A percentile compares a stretch with the other conserved stretches of the same genome.
These are phyloP conservation scores for Lasiodiplodia hormozganensis DNA, from an alignment of 2,329 filamentous ascomycete species.

Conservation along the genomic window DNA sequence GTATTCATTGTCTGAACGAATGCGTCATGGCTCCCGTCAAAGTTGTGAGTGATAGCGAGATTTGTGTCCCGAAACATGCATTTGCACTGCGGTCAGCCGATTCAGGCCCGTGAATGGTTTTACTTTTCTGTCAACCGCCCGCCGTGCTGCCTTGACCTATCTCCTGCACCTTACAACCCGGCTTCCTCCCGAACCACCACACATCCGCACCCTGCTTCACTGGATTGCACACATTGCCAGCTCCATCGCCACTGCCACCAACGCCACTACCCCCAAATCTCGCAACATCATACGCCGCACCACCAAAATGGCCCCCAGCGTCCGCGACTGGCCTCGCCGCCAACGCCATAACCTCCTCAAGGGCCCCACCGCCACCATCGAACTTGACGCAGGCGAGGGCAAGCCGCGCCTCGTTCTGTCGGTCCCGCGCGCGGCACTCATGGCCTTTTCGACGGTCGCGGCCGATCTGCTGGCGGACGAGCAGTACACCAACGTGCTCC, in stretches of 20 bases:
- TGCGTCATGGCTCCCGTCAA: background rate
- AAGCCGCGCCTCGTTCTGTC: background rate
- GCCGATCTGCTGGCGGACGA: background rate
- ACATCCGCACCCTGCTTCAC: too few relatives aligned
- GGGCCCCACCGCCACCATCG: slow-evolving; percentile 13
- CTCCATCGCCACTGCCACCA: background rate
- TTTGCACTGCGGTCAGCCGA: slow-evolving; percentile 1
- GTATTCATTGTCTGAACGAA: background rate
- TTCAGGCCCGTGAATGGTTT: background rate
- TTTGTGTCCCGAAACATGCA: background rate
- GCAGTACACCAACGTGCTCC: slow-evolving; percentile 12
- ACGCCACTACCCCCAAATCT: background rate
- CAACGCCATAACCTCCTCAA: slow-evolving; percentile 8
- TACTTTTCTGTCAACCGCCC: background rate
- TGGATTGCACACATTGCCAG: too few relatives aligned
- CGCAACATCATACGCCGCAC: background rate
- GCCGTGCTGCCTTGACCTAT: background rate
- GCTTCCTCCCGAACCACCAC: background rate
- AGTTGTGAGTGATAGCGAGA: background rate
- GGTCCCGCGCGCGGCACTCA: slow-evolving; percentile 21
- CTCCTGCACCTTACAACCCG: background rate
- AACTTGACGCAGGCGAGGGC: slow-evolving; percentile 11
- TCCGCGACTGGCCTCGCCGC: slow-evolving; percentile 11
- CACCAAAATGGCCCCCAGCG: slow-evolving; percentile 9
- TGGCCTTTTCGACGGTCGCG: slow-evolving; percentile 27